Evolutionary conservation across 768 basidiomycete genomes (phyloP).

Genomic region (Cystofilobasidium ferigula): DNA sequence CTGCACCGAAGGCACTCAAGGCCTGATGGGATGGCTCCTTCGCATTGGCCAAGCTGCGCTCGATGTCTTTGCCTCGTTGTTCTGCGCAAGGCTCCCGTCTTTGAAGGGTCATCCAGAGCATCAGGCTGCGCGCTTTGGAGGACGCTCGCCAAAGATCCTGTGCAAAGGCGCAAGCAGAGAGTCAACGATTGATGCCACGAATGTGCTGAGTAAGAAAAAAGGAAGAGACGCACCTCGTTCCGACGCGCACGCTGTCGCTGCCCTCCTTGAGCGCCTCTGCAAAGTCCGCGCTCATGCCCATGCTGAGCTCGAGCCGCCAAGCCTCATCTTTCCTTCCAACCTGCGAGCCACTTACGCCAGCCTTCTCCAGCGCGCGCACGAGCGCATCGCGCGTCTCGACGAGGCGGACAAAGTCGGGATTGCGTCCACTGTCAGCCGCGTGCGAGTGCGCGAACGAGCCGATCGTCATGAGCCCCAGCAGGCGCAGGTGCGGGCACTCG

Average conservation of each 20-base stretch:
- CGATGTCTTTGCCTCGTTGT: too few relatives aligned
- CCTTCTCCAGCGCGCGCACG: constrained; percentile 41
- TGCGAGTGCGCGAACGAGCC: constrained; percentile 69
- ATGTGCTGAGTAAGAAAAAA: neutral
- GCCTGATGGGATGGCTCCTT: too few relatives aligned
- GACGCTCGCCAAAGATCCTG: constrained; percentile 66
- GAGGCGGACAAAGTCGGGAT: constrained; percentile 65
- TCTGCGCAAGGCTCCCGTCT: too few relatives aligned
- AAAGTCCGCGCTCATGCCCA: constrained; percentile 97
- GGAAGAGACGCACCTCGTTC: constrained; percentile 46
- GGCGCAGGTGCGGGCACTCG: constrained; percentile 59
- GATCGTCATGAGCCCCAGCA: constrained; percentile 94
- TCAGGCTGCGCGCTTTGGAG: constrained; percentile 24
- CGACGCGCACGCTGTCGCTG: constrained; percentile 79
- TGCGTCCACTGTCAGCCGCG: constrained; percentile 42
- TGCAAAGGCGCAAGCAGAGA: too few relatives aligned
- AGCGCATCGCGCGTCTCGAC: constrained; percentile 55
- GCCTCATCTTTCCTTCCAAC: constrained; percentile 46
- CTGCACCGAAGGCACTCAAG: too few relatives aligned
- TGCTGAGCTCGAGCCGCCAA: constrained; percentile 45
- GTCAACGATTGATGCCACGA: neutral
- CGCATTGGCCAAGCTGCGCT: too few relatives aligned
- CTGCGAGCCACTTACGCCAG: constrained; percentile 28
- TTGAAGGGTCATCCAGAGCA: too few relatives aligned
- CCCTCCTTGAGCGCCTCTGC: constrained; percentile 72